A percentile compares a stretch with the other conserved stretches of the same genome.
phyloP scores from a whole-genome alignment of 306 rosid species.

The Quercus parvula region DNA sequence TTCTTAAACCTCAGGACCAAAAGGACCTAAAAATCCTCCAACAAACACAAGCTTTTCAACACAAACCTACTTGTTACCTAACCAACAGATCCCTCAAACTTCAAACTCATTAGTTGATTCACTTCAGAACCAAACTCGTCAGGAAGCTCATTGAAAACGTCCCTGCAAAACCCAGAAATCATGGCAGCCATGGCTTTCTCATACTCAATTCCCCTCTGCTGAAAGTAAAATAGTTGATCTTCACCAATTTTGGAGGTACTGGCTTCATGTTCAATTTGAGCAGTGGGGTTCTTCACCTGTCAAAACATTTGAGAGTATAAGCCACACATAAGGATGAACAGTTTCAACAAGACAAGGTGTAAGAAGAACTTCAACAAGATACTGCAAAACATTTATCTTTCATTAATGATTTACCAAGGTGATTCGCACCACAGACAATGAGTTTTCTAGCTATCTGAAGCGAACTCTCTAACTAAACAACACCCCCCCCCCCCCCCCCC shows the following conservation, averaged over 20 bases:
- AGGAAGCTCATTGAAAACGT: slow-evolving; percentile 87
- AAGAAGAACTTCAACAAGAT: not conserved
- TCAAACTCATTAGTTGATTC: slow-evolving; percentile 90
- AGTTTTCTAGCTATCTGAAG: too few relatives aligned
- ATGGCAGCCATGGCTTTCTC: slow-evolving; percentile 66
- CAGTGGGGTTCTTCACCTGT: slow-evolving; percentile 83
- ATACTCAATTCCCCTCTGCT: slow-evolving; percentile 89
- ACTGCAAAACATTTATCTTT: not conserved
- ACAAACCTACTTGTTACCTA: slow-evolving; percentile 22
- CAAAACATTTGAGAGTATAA: not conserved
- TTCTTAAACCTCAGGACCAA: slow-evolving; percentile 1
- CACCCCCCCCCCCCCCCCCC: too few relatives aligned
- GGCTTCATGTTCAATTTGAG: slow-evolving; percentile 87
- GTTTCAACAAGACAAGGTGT: not conserved
- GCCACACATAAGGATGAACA: not conserved
- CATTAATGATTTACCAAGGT: not conserved
- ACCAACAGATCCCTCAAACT: slow-evolving; percentile 90
- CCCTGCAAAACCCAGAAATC: slow-evolving; percentile 87
- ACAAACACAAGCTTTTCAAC: not conserved
- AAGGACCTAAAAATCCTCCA: slow-evolving; percentile 6
- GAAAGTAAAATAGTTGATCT: slow-evolving; percentile 89
- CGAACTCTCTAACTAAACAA: too few relatives aligned
- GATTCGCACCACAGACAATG: not conserved
- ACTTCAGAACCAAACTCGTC: slow-evolving; percentile 96
- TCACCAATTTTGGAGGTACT: slow-evolving; percentile 93